phyloP scores from a whole-genome alignment of 257 asterid species.

The Hygrophila difformis region DNA sequence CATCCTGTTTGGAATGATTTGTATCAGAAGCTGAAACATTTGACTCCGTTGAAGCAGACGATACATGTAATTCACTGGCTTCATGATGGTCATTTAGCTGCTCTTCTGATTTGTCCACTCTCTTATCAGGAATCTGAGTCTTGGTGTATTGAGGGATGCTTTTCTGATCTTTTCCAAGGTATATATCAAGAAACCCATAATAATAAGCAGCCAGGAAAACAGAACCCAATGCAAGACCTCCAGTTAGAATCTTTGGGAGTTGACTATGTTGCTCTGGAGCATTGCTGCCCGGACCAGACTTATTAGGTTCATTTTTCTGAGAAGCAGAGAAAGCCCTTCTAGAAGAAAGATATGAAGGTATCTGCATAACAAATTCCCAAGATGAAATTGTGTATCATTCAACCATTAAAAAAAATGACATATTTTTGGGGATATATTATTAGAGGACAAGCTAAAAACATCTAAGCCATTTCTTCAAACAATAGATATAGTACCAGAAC shows the following conservation, averaged over 20 bases:
- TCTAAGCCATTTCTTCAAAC: too few relatives aligned
- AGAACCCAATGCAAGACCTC: conserved; percentile 67
- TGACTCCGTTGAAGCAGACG: conserved; percentile 24
- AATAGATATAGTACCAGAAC: too few relatives aligned
- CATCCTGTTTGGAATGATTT: conserved; percentile 36
- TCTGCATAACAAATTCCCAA: conserved; percentile 34
- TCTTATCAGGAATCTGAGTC: conserved; percentile 16
- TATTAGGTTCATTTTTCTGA: conserved; percentile 34
- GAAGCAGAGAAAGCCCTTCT: conserved; percentile 65
- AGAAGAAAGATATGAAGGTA: conserved; percentile 75
- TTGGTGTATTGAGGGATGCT: conserved; percentile 27
- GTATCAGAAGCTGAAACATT: conserved; percentile 23
- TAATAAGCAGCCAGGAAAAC: conserved; percentile 59
- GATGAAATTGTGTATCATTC: not conserved
- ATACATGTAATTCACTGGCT: conserved; percentile 25
- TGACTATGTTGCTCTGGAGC: conserved; percentile 39
- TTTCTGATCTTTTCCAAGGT: conserved; percentile 41
- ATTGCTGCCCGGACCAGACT: conserved; percentile 30
- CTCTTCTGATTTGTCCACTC: conserved; percentile 22
- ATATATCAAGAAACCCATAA: conserved; percentile 52
- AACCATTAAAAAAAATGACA: too few relatives aligned
- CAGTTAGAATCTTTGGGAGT: conserved; percentile 45
- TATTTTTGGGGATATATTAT: too few relatives aligned
- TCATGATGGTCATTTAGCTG: conserved; percentile 16
- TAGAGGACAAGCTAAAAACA: too few relatives aligned